phyloP scores from a whole-genome alignment of 306 rosid genomes.

The Vachellia collinsii region DNA sequence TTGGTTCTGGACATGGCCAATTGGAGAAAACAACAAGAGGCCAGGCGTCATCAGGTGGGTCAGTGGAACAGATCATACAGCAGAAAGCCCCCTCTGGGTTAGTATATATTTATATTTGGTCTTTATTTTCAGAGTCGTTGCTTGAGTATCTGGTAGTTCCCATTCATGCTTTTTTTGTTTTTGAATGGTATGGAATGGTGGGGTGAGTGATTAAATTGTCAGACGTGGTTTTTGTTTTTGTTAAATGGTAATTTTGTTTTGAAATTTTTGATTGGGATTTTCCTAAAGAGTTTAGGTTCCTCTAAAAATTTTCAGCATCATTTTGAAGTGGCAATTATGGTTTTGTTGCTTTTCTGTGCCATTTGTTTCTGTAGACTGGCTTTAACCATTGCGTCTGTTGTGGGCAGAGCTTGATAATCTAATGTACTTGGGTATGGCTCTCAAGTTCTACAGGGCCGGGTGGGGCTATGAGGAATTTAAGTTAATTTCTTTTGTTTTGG shows the following conservation, averaged over 20 bases:
- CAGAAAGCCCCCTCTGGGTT: constrained; percentile 69
- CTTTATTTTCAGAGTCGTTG: constrained; percentile 12
- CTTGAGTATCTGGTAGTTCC: constrained; percentile 26
- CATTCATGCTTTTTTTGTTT: not conserved
- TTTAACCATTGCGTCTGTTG: constrained; percentile 18
- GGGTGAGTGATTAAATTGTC: constrained; percentile 29
- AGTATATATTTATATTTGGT: constrained; percentile 3
- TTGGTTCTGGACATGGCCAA: constrained; percentile 51
- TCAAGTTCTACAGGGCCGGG: constrained; percentile 27
- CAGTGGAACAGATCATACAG: constrained; percentile 42
- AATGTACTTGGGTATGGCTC: constrained; percentile 14
- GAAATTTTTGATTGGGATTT: constrained; percentile 25
- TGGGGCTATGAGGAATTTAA: constrained; percentile 32
- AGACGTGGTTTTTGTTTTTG: not conserved
- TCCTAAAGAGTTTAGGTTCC: constrained; percentile 23
- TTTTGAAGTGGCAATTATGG: constrained; percentile 23
- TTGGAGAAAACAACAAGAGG: constrained; percentile 62
- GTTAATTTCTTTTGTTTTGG: constrained; percentile 15
- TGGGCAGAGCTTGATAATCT: constrained; percentile 21
- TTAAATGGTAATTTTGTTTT: constrained; percentile 3
- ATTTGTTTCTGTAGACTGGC: constrained; percentile 30
- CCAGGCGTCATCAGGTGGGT: constrained; percentile 46
- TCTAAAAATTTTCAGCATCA: not conserved
- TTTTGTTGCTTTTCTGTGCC: constrained; percentile 24
- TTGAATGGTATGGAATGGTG: not conserved